A percentile compares a stretch with the other conserved stretches of the same genome.
Conservation (phyloP, 2,329 filamentous ascomycete genomes). For the Microsporum audouinii region DNA sequence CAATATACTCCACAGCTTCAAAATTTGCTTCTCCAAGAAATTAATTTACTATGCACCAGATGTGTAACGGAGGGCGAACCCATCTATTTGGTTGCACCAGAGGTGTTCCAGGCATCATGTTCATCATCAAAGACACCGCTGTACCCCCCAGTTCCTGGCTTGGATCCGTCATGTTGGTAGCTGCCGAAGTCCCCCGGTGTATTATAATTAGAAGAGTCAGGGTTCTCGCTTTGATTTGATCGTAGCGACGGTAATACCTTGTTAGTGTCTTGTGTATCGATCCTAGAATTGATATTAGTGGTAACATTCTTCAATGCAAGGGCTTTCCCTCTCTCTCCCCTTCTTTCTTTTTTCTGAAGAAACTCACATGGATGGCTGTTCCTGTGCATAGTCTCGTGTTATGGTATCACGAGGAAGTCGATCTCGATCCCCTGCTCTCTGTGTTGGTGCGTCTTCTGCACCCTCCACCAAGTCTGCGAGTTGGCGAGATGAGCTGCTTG, state of each 20-base stretch:
- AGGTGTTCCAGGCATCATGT: conserved; percentile 18
- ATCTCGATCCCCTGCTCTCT: conserved; percentile 49
- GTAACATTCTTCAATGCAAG: background rate
- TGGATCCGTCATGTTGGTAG: conserved; percentile 2
- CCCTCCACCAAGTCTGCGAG: conserved; percentile 58
- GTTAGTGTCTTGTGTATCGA: background rate
- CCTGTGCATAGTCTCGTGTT: conserved; percentile 47
- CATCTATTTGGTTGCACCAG: background rate
- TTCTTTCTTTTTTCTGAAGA: background rate
- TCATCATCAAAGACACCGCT: conserved; percentile 25
- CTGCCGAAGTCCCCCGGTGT: background rate
- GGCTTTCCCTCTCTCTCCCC: background rate
- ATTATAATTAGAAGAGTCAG: conserved; percentile 1
- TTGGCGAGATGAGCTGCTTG: conserved; percentile 43
- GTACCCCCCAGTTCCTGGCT: background rate
- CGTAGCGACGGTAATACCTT: background rate
- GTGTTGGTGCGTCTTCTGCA: conserved; percentile 51
- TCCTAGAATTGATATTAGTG: background rate
- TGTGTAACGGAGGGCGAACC: background rate
- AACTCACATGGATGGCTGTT: conserved; percentile 22
- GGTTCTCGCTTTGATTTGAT: background rate
- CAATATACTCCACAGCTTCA: background rate
- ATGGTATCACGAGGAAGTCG: conserved; percentile 43
- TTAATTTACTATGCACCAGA: background rate
- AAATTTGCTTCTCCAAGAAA: background rate